Conservation (phyloP, 805 yeast genomes). For the Saturnispora ahearnii region DNA sequence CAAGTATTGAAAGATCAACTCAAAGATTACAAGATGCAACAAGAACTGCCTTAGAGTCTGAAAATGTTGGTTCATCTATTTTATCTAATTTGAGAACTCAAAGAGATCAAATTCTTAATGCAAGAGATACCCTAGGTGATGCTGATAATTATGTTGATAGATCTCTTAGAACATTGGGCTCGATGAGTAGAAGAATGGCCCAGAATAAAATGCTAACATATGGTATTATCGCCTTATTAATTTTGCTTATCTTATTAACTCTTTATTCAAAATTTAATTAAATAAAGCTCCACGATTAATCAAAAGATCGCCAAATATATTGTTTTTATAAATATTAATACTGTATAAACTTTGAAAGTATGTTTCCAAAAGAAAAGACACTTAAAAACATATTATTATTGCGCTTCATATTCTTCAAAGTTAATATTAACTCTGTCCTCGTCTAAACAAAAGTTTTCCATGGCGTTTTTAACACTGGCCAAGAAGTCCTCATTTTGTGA, state of each 20-base stretch:
- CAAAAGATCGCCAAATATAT: background rate
- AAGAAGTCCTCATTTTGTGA: conserved; percentile 27
- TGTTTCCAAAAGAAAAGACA: background rate
- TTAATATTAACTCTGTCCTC: conserved; percentile 36
- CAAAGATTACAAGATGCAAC: conserved; percentile 83
- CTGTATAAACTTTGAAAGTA: background rate
- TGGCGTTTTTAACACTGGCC: conserved; percentile 35
- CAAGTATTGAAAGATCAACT: conserved; percentile 71
- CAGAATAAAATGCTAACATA: conserved; percentile 86
- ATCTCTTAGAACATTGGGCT: conserved; percentile 72
- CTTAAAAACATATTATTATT: background rate
- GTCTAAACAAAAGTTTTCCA: conserved; percentile 27
- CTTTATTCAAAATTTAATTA: conserved; percentile 73
- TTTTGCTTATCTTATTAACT: conserved; percentile 72
- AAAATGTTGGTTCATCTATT: conserved; percentile 82
- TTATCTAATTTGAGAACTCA: conserved; percentile 84
- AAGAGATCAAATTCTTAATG: conserved; percentile 81
- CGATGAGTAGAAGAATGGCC: conserved; percentile 88
- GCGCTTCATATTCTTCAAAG: conserved; percentile 47
- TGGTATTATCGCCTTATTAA: conserved; percentile 82
- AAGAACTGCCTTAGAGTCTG: conserved; percentile 87
- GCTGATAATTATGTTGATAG: conserved; percentile 93
- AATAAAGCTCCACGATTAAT: background rate
- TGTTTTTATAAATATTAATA: background rate
- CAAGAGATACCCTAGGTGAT: conserved; percentile 76